Evolutionary conservation across 2,329 filamentous ascomycete species (phyloP).

Genomic region (Xylaria hypoxylon): DNA sequence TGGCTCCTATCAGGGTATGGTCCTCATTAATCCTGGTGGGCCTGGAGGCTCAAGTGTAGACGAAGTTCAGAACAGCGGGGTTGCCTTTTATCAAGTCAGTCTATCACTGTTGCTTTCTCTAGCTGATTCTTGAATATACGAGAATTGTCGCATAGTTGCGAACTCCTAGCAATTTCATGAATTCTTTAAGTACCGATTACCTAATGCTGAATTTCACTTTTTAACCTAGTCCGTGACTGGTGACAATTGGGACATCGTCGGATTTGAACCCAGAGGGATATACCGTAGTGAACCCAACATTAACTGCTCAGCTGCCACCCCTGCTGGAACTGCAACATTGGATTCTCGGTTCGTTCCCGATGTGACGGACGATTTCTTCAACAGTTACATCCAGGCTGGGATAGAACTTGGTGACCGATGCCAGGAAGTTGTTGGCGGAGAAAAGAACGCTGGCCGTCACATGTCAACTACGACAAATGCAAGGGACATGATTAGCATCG

Average conservation of each 20-base stretch:
- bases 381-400: constrained; percentile 22
- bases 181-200: background rate
- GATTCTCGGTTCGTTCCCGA: constrained; percentile 26
- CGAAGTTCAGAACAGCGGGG: constrained; percentile 28
- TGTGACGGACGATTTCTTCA: constrained; percentile 28
- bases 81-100: constrained; percentile 28
- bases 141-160: background rate
- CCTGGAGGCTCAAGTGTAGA: constrained; percentile 25
- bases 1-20: constrained; percentile 31
- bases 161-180: no score
- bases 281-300: constrained; percentile 32
- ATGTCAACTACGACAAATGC: constrained; percentile 33
- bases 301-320: constrained; percentile 13
- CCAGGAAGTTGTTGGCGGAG: constrained; percentile 19
- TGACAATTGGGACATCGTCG: constrained; percentile 31
- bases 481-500: constrained; percentile 28
- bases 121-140: background rate
- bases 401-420: constrained; percentile 12
- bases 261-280: constrained; percentile 29
- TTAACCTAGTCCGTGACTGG: constrained; percentile 19
- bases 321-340: background rate
- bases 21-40: constrained; percentile 30
- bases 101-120: background rate
- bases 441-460: constrained; percentile 25
- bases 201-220: constrained; percentile 8